A percentile compares a stretch with the other conserved stretches of the same genome.
Evolutionary conservation across 352 stramenopile genomes (phyloP).

Genomic region (Phytophthora europaea): DNA sequence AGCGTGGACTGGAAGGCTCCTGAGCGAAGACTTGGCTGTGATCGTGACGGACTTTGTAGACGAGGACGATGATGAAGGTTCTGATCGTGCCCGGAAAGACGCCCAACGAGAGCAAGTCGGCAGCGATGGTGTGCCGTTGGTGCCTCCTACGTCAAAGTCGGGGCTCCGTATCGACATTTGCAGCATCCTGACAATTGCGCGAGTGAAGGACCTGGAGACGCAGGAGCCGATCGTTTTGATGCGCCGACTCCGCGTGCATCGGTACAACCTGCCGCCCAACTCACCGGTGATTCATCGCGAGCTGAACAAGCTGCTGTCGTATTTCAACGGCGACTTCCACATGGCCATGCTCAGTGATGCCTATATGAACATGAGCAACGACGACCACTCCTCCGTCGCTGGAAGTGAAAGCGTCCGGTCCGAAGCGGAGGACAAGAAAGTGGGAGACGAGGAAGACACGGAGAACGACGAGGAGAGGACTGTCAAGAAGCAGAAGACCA

Average conservation of each 20-base stretch:
- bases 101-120: conserved; percentile 22
- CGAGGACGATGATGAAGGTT: conserved; percentile 48
- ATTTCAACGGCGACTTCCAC: conserved; percentile 60
- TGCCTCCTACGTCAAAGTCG: conserved; percentile 16
- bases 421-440: conserved; percentile 20
- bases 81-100: conserved; percentile 23
- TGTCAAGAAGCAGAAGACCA: conserved; percentile 34
- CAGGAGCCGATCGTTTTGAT: conserved; percentile 45
- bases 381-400: conserved; percentile 19
- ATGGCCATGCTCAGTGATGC: conserved; percentile 57
- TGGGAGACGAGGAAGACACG: conserved; percentile 8
- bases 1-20: conserved; percentile 46
- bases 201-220: conserved; percentile 29
- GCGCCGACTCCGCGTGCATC: conserved; percentile 48
- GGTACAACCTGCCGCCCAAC: conserved; percentile 59
- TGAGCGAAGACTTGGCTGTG: conserved; percentile 54
- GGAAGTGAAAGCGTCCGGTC: conserved; percentile 29
- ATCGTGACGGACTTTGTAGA: conserved; percentile 58
- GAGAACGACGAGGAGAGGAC: conserved; percentile 11
- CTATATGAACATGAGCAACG: conserved; percentile 34
- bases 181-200: conserved; percentile 39
- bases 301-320: conserved; percentile 47
- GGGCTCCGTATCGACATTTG: conserved; percentile 45
- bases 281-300: conserved; percentile 50
- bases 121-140: conserved; percentile 27